Conservation (phyloP, 805 yeast genomes). For the Naumovozyma baii region DNA sequence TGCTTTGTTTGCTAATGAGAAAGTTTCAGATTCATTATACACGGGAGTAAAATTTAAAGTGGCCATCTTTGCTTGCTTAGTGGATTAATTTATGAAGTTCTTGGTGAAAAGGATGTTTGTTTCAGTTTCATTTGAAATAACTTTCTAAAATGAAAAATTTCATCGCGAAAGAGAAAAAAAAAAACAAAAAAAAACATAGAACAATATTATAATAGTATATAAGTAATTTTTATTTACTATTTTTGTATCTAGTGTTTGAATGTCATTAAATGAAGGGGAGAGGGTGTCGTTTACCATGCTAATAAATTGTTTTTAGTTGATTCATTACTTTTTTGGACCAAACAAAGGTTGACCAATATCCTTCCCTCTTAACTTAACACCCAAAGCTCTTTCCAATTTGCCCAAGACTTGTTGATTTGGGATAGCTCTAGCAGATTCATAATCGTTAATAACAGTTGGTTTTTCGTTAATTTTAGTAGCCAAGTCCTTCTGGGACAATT, state of each 20-base stretch:
- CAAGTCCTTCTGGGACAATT: conserved; percentile 87
- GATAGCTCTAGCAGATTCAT: conserved; percentile 92
- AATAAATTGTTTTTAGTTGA: background rate
- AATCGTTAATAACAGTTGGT: conserved; percentile 89
- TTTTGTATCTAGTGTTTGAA: no score
- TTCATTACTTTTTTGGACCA: conserved; percentile 36
- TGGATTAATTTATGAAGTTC: background rate
- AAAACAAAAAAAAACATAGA: background rate
- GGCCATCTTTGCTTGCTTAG: conserved; percentile 29
- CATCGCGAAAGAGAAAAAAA: background rate
- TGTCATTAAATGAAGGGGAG: background rate
- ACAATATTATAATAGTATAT: background rate
- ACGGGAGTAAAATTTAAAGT: conserved; percentile 32
- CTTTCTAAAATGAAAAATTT: no score
- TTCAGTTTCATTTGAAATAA: no score
- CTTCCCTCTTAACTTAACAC: conserved; percentile 93
- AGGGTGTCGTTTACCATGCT: background rate
- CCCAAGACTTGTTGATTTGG: conserved; percentile 93
- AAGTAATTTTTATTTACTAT: background rate
- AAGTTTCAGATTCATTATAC: conserved; percentile 40
- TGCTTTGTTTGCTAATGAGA: conserved; percentile 65
- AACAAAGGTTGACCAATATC: conserved; percentile 82
- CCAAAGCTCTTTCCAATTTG: conserved; percentile 87
- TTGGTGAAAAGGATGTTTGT: no score
- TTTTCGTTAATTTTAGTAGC: conserved; percentile 94